phyloP scores from a whole-genome alignment of 441 rosid genomes.

The Pelargonium australe region DNA sequence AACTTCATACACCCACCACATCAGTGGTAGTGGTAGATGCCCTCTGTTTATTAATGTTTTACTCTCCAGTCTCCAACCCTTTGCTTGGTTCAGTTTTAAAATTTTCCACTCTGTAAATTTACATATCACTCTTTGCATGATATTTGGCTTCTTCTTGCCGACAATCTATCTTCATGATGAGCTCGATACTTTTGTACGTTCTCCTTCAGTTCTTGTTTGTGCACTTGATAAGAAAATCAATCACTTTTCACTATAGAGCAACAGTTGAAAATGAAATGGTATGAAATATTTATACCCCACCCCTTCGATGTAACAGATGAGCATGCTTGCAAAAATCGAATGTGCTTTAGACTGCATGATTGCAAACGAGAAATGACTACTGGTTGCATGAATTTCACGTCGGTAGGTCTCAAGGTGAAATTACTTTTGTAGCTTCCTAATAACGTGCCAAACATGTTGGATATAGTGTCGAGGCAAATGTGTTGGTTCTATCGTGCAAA shows the following conservation, averaged over 20 bases:
- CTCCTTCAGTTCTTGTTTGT: not conserved
- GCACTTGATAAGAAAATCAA: constrained; percentile 1
- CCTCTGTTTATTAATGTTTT: not conserved
- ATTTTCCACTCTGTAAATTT: too few relatives aligned
- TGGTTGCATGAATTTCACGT: not conserved
- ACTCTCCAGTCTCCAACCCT: not conserved
- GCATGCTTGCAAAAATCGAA: not conserved
- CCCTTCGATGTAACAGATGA: not conserved
- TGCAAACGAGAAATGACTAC: not conserved
- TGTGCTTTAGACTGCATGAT: not conserved
- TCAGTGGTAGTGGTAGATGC: constrained; percentile 4
- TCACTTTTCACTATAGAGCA: not conserved
- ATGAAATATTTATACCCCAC: too few relatives aligned
- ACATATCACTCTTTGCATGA: not conserved
- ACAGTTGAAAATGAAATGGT: too few relatives aligned
- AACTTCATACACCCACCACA: not conserved
- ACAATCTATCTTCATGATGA: not conserved
- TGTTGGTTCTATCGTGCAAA: too few relatives aligned
- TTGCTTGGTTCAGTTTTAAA: not conserved
- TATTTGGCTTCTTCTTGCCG: constrained; percentile 7
- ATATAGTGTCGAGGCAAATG: too few relatives aligned
- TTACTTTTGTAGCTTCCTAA: not conserved
- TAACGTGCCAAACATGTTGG: too few relatives aligned
- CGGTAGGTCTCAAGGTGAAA: not conserved
- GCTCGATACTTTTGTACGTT: not conserved